Evolutionary conservation across 2,329 filamentous ascomycete genomes (phyloP), one percentile per base, ranked within the genome.

Genomic region (Aspergillus vadensis): DNA sequence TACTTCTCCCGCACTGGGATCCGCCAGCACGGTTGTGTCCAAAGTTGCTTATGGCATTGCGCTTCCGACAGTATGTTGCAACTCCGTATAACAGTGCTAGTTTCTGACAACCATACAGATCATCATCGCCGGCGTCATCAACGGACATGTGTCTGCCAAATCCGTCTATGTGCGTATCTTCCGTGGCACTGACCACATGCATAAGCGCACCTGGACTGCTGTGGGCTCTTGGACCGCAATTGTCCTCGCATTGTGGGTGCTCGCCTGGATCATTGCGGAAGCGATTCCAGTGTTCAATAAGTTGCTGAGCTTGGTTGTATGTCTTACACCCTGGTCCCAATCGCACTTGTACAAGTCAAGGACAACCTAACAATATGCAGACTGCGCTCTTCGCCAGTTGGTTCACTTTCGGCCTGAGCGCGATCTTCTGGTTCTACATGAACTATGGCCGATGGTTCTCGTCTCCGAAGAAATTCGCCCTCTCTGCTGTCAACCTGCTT

Each of bases 41-140:
- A 90, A 90, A 69, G 77, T 88, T 10, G 87, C 88, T 12, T 91
- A 86, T 75, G 88, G 86, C 23, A 79, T 91, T 61, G 88, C 88
- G 0, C 80, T 88, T 2, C 88, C 88, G 14, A 91, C 89, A 2
- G 74, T 77, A 63, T 38, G 73, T 68, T 19, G 19, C 27, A 44
- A 5, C 17, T 32, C 7, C 27, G 9, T 44, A 8, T 9, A 21
- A 5, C 12, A 14, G 0, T 44, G 4, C 14, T 5, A 6, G 14
- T 43, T 21, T 12, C 19, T 23, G 17, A 14, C 21, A 30, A 30
- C 23, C 23, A 17, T 49, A 49, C 56, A 76, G 74, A 91, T 91
- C 60, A 79, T 91, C 51, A 85, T 91, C 53, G 86, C 88, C 0
- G 89, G 88, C 56, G 87, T 90, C 6, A 88, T 91, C 63, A 88